These are phyloP conservation scores for Combretum micranthum DNA, from an alignment of 345 rosid species.

Conservation along the genomic window DNA sequence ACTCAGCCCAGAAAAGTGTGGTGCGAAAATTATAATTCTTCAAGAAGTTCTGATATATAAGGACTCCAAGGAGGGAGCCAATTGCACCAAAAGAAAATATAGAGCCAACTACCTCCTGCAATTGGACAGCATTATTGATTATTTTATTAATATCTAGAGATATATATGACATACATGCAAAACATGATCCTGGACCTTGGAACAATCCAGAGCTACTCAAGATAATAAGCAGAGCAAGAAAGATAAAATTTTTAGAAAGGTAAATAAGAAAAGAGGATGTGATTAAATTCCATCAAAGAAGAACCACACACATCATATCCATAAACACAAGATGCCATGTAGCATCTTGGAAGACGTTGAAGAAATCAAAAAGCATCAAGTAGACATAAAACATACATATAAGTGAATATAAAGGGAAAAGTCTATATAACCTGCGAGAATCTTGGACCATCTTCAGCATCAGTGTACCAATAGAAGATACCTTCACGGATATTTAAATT, in stretches of 20 bases:
- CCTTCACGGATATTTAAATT: constrained; percentile 69
- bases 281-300: too few relatives aligned
- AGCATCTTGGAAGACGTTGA: background rate
- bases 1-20: constrained; percentile 59
- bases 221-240: too few relatives aligned
- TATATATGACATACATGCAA: too few relatives aligned
- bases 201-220: too few relatives aligned
- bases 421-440: constrained; percentile 37
- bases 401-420: background rate
- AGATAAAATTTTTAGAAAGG: too few relatives aligned
- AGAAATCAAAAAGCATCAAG: background rate
- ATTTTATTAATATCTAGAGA: background rate
- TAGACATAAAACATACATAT: background rate
- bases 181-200: too few relatives aligned
- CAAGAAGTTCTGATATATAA: constrained; percentile 49
- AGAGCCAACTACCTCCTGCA: constrained; percentile 64
- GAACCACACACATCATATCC: too few relatives aligned
- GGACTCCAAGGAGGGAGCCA: constrained; percentile 63
- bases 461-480: constrained; percentile 86
- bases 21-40: constrained; percentile 49
- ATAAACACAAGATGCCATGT: too few relatives aligned
- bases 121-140: background rate
- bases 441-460: constrained; percentile 70
- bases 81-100: constrained; percentile 54
- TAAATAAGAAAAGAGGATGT: too few relatives aligned